Evolutionary conservation across 1,139 yeast species (phyloP).

Genomic region (Geotrichum aggregatum): DNA sequence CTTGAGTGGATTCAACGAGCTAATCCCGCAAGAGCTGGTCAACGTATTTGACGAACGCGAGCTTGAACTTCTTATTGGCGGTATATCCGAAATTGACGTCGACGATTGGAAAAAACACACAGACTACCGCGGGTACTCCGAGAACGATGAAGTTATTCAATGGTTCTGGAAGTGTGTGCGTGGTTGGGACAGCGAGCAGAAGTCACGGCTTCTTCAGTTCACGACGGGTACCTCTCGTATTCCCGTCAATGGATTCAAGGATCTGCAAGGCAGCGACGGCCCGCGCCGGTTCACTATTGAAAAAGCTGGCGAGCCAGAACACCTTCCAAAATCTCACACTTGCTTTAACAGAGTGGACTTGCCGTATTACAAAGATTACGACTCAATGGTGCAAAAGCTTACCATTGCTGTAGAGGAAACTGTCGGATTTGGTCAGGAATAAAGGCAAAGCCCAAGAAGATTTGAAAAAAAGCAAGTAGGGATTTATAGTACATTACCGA

Average conservation of each 20-base stretch:
- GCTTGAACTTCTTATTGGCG: slow-evolving; percentile 92
- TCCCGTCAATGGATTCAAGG: slow-evolving; percentile 98
- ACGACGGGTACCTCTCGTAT: slow-evolving; percentile 98
- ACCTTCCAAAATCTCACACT: slow-evolving; percentile 93
- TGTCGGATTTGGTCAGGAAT: slow-evolving; percentile 95
- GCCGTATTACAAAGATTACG: slow-evolving; percentile 76
- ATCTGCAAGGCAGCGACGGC: slow-evolving; percentile 96
- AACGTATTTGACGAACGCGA: slow-evolving; percentile 97
- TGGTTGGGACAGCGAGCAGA: slow-evolving; percentile 95
- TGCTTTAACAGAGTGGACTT: slow-evolving; percentile 92
- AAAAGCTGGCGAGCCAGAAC: slow-evolving; percentile 91
- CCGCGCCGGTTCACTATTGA: slow-evolving; percentile 98
- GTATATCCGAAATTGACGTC: slow-evolving; percentile 94
- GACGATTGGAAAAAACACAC: slow-evolving; percentile 99
- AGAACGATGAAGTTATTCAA: slow-evolving; percentile 90
- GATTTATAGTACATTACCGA: no score
- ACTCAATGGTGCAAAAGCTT: slow-evolving; percentile 71
- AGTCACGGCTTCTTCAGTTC: slow-evolving; percentile 90
- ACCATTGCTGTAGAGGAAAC: slow-evolving; percentile 90
- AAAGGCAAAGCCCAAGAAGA: no score
- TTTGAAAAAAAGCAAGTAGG: no score
- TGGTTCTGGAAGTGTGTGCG: slow-evolving; percentile 97
- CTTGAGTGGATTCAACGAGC: slow-evolving; percentile 93
- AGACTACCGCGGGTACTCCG: slow-evolving; percentile 96
- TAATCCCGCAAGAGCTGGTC: slow-evolving; percentile 93